Base-by-base conservation (phyloP, 306 rosid species). In the Mimosa pudica region DNA sequence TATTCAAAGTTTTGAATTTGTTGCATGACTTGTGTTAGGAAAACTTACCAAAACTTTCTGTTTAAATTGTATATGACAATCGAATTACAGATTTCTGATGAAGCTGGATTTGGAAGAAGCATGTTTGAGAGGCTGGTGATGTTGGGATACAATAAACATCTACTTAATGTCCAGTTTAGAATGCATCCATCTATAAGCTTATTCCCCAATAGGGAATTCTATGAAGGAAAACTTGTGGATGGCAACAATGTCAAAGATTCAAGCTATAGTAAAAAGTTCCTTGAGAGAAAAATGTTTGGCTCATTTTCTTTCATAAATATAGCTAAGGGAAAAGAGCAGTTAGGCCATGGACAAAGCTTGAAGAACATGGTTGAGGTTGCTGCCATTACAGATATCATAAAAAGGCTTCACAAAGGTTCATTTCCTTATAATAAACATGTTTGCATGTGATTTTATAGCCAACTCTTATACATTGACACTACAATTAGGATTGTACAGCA, bases 331-430 rank as follows among this genome's bases (percentile, higher is more conserved):
- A 83, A 84, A 80, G 90, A 85, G 24, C 77, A 83, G 3, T 70
- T 14, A 70, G 65, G 54, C 57, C 62, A 0, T 30, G 76, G 70
- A 8, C 32, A 41, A 24, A 84, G 91, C 70, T 16, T 44, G 8
- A 84, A 76, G 84, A 91, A 91, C 77, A 71, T 45, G 51, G 79
- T 89, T 17, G 93, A 91, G 76, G 89, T 78, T 74, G 88, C 84
- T 46, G 86, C 73, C 51, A 72, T 89, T 36, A 69, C 74, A 4
- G 82, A 89, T 70, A 87, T 91, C 32, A 63, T 91, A 48, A 77
- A 72, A 51, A 78, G 85, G 17, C 96, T 91, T 36, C 42, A 85
- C 41, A 78, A 85, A 75, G 82, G 93, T 91, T 45, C 38, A 2
- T 32, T 61, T 61, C 8, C 18, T n/a, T 16, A 6, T 61, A 1